Conservation (phyloP, 441 rosid species). For the Codiaeum variegatum region DNA sequence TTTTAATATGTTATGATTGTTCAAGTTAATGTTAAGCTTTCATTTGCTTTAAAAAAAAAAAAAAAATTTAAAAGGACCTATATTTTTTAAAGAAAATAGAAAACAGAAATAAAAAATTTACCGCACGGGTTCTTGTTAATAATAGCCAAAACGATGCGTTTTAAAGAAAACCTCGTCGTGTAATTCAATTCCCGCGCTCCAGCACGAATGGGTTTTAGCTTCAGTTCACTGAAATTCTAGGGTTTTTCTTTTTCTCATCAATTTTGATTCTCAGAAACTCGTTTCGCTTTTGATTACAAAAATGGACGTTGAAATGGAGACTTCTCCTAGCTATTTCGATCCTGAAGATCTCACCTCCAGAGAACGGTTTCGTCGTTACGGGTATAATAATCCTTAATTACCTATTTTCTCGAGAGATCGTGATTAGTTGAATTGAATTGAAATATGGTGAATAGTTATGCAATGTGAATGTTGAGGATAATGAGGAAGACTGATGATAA, state of each 20-base stretch:
- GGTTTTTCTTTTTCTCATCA: neutral
- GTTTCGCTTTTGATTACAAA: neutral
- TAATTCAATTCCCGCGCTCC: too few relatives aligned
- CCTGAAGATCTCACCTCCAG: constrained; percentile 64
- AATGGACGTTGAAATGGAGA: constrained; percentile 59
- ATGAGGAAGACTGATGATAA: neutral
- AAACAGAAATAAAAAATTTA: too few relatives aligned
- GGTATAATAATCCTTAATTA: constrained; percentile 36
- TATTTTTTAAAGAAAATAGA: too few relatives aligned
- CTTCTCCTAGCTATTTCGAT: constrained; percentile 62
- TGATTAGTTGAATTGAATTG: neutral
- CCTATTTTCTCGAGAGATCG: neutral
- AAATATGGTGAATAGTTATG: neutral
- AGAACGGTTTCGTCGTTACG: constrained; percentile 80
- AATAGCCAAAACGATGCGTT: neutral
- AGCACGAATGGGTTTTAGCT: constrained; percentile 6
- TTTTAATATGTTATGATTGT: too few relatives aligned
- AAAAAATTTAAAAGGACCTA: too few relatives aligned
- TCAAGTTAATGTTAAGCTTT: too few relatives aligned
- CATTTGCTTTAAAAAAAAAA: too few relatives aligned
- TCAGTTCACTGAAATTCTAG: neutral
- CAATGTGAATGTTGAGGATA: neutral
- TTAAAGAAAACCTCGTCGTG: neutral
- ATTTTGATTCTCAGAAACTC: neutral
- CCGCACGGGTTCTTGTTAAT: too few relatives aligned